Percentiles rank a stretch among this genome's conserved stretches.
Conservation (phyloP, 768 basidiomycete genomes). For the Trametes gibbosa region DNA sequence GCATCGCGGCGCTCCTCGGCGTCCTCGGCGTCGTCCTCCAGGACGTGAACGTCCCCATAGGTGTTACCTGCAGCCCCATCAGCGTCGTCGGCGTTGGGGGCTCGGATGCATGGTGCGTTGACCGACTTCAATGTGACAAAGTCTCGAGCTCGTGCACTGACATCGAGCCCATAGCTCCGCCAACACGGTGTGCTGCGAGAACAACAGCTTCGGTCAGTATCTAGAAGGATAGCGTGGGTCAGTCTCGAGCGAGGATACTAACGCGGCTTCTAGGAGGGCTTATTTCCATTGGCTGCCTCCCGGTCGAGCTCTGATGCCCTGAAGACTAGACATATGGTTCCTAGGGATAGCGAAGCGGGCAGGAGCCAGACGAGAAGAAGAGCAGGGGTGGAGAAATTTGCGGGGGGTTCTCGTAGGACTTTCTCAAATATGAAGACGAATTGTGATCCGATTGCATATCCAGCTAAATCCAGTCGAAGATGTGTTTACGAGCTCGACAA, state of each 20-base stretch:
- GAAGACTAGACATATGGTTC: too few relatives aligned
- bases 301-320: not conserved
- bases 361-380: not conserved
- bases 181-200: conserved; percentile 8
- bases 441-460: too few relatives aligned
- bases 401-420: too few relatives aligned
- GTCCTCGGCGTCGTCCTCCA: conserved; percentile 17
- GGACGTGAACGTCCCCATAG: conserved; percentile 16
- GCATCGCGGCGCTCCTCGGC: conserved; percentile 6
- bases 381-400: not conserved
- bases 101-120: not conserved
- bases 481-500: too few relatives aligned
- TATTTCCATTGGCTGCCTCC: conserved; percentile 1
- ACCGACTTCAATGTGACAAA: not conserved
- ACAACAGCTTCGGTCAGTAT: conserved; percentile 11
- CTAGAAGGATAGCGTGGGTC: too few relatives aligned
- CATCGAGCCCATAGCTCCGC: not conserved
- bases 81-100: conserved; percentile 11
- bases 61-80: conserved; percentile 19
- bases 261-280: not conserved
- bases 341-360: too few relatives aligned
- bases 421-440: too few relatives aligned
- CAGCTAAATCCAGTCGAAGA: too few relatives aligned
- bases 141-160: not conserved
- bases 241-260: not conserved